phyloP scores from a whole-genome alignment of 2,329 filamentous ascomycete species.

The Fusarium paranaense region DNA sequence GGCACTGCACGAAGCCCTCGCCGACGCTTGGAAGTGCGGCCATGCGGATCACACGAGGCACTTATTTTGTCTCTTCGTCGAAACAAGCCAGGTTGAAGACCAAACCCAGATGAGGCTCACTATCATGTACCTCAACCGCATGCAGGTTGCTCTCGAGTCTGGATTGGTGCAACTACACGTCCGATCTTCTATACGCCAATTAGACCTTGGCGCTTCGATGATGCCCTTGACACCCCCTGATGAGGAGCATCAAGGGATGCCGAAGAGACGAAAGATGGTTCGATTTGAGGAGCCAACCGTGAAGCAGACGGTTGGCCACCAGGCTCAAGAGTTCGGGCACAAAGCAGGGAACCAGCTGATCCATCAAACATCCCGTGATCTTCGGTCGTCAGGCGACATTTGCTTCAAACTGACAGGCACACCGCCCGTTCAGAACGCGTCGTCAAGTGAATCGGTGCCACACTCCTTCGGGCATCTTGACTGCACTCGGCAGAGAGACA shows the following conservation, averaged over 20 bases:
- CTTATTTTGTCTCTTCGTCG: not conserved
- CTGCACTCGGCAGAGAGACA: not conserved
- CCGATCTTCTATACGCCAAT: not conserved
- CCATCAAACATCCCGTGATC: not conserved
- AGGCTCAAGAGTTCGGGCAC: not conserved
- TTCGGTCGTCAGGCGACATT: not conserved
- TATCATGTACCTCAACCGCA: not conserved
- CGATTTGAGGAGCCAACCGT: not conserved
- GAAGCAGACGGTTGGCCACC: not conserved
- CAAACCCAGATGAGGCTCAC: not conserved
- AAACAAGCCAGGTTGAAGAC: not conserved
- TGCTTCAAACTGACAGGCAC: not conserved
- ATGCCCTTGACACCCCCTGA: not conserved
- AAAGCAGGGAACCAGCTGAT: not conserved
- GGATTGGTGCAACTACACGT: not conserved
- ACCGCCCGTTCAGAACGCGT: not conserved
- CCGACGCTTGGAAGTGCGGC: not conserved
- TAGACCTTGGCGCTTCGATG: not conserved
- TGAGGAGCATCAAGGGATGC: not conserved
- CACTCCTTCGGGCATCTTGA: not conserved
- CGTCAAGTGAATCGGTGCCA: not conserved
- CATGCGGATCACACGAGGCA: not conserved
- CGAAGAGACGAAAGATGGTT: not conserved
- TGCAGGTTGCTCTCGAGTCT: not conserved
- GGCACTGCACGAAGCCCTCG: not conserved